Percentiles rank a stretch among this genome's conserved stretches.
Conservation (phyloP, 768 basidiomycete genomes). For the Gautieria morchelliformis region DNA sequence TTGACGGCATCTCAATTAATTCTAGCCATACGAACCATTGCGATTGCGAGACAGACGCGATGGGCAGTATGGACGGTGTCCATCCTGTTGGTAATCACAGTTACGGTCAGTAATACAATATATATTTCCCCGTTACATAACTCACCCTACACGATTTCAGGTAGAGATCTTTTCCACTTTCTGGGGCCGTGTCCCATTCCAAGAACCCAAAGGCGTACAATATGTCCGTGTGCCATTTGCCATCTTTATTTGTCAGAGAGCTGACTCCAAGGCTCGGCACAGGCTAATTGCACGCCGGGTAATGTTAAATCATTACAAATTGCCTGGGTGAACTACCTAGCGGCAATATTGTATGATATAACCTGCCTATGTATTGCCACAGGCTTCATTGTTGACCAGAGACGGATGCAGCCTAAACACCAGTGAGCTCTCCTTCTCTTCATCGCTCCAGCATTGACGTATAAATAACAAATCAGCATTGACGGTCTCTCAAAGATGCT, state of each 20-base stretch:
- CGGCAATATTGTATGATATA: too few relatives aligned
- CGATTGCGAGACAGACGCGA: slow-evolving; percentile 40
- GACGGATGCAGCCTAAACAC: too few relatives aligned
- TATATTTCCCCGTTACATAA: too few relatives aligned
- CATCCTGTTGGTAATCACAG: slow-evolving; percentile 30
- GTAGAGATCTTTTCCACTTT: slow-evolving; percentile 51
- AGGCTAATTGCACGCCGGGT: slow-evolving; percentile 6
- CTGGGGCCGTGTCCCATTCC: slow-evolving; percentile 28
- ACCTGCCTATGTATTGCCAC: too few relatives aligned
- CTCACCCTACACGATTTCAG: slow-evolving; percentile 15
- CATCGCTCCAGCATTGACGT: background rate
- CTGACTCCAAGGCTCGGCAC: background rate
- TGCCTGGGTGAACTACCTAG: slow-evolving; percentile 6
- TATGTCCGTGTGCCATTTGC: too few relatives aligned
- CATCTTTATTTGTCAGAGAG: too few relatives aligned
- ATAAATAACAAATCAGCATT: background rate
- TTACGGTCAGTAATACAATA: too few relatives aligned
- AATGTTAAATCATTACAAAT: too few relatives aligned
- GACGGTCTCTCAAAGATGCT: background rate
- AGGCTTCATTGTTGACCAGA: too few relatives aligned
- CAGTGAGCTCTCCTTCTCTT: background rate
- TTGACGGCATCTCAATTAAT: slow-evolving; percentile 61
- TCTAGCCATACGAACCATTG: slow-evolving; percentile 51
- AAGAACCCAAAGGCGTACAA: background rate
- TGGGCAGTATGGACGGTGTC: slow-evolving; percentile 33